Evolutionary conservation across 2,329 filamentous ascomycete species (phyloP).

Genomic region (Aspergillus sp.): DNA sequence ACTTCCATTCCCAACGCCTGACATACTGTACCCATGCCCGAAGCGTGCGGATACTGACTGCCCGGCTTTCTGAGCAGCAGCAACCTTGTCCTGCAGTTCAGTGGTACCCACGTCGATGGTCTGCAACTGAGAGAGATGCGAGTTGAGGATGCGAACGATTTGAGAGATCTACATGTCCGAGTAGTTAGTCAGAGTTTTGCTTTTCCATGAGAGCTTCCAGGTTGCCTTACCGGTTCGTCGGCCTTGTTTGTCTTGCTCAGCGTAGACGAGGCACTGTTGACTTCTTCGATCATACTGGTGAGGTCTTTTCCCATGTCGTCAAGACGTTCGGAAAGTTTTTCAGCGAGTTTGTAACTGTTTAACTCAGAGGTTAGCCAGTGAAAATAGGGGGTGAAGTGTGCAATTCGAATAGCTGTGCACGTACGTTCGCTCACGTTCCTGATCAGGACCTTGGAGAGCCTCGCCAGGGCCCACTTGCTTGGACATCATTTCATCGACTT

Average conservation of each 20-base stretch:
- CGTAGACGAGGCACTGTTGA: conserved; percentile 87
- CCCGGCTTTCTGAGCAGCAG: conserved; percentile 75
- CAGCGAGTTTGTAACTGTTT: conserved; percentile 76
- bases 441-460: conserved; percentile 81
- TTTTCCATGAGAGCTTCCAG: neutral
- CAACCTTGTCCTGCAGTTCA: conserved; percentile 78
- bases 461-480: conserved; percentile 75
- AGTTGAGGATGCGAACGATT: conserved; percentile 92
- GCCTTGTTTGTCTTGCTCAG: conserved; percentile 86
- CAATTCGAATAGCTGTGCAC: conserved; percentile 25
- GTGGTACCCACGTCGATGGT: conserved; percentile 87
- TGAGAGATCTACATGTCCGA: conserved; percentile 69
- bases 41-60: conserved; percentile 51
- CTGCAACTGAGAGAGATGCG: conserved; percentile 86
- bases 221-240: conserved; percentile 75
- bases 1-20: conserved; percentile 38
- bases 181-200: neutral
- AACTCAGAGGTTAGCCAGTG: neutral
- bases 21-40: conserved; percentile 36
- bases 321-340: conserved; percentile 85
- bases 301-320: conserved; percentile 94
- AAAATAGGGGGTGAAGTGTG: neutral
- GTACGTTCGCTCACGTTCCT: conserved; percentile 89
- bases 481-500: conserved; percentile 84
- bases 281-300: conserved; percentile 95